phyloP scores from a whole-genome alignment of 108 stramenopile species.

The Skeletonema marinoi region DNA sequence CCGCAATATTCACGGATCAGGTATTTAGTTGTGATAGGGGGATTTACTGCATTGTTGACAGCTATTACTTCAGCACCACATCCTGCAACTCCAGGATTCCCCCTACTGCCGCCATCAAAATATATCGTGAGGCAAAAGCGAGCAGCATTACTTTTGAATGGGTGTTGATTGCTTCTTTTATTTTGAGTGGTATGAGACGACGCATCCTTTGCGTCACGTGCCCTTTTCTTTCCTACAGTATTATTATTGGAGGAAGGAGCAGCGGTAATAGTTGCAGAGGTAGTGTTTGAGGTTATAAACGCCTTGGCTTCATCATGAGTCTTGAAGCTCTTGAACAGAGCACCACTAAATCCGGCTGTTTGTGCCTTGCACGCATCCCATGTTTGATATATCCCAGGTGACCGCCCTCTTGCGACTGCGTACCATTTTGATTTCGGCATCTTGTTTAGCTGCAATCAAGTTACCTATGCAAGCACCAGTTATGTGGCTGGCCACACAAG shows the following conservation, averaged over 20 bases:
- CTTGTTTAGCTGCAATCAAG: too few relatives aligned
- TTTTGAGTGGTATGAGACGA: not conserved
- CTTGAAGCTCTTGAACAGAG: constrained; percentile 70
- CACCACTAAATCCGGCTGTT: constrained; percentile 62
- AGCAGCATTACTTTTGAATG: not conserved
- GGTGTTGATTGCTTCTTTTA: not conserved
- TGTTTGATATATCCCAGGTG: constrained; percentile 67
- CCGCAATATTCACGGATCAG: constrained; percentile 59
- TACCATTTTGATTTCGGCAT: constrained; percentile 59
- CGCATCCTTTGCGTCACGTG: not conserved
- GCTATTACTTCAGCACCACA: constrained; percentile 59
- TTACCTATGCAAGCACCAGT: too few relatives aligned
- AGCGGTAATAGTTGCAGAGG: not conserved
- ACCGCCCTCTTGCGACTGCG: constrained; percentile 72
- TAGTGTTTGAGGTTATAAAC: constrained; percentile 36
- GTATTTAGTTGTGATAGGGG: constrained; percentile 14
- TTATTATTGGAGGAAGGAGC: not conserved
- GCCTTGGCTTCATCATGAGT: constrained; percentile 53
- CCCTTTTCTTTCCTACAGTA: not conserved
- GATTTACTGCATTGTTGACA: not conserved
- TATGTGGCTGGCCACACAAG: too few relatives aligned
- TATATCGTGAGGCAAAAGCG: constrained; percentile 39
- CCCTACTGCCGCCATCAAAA: constrained; percentile 86
- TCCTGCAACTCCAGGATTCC: constrained; percentile 87
- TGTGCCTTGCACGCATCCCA: constrained; percentile 79